Conservation (phyloP, 345 rosid genomes). For the Alliaria petiolata region DNA sequence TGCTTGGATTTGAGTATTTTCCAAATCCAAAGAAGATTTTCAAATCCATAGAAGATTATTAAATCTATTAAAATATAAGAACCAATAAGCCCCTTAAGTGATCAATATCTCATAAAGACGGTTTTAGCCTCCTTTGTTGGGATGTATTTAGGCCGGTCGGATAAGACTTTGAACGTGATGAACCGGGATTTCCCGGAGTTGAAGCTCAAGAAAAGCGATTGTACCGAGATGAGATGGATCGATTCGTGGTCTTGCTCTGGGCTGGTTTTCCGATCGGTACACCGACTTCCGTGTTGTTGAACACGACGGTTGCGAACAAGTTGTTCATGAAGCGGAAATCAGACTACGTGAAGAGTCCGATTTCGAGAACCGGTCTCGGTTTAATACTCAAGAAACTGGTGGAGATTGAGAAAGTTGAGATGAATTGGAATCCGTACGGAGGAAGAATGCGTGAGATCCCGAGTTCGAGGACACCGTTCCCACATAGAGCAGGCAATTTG, state of each 20-base stretch:
- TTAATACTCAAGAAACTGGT: conserved; percentile 36
- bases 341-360: conserved; percentile 43
- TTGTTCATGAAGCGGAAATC: conserved; percentile 44
- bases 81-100: too few relatives aligned
- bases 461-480: conserved; percentile 38
- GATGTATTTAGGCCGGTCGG: conserved; percentile 42
- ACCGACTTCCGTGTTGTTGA: conserved; percentile 25
- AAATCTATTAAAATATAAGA: too few relatives aligned
- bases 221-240: conserved; percentile 57
- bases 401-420: conserved; percentile 14
- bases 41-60: too few relatives aligned
- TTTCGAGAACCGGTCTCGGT: conserved; percentile 36
- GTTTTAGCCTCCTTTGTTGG: conserved; percentile 39
- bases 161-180: conserved; percentile 30
- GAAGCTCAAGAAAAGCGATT: conserved; percentile 38
- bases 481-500: conserved; percentile 52
- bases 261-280: conserved; percentile 16
- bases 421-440: conserved; percentile 48
- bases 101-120: too few relatives aligned
- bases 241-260: conserved; percentile 42
- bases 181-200: conserved; percentile 45
- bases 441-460: conserved; percentile 56
- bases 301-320: neutral
- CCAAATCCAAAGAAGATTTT: too few relatives aligned
- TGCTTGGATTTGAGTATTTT: too few relatives aligned